Percentiles rank a stretch among this genome's conserved stretches.
These are phyloP conservation scores for Blastobotrys robertii DNA, from an alignment of 805 yeast species.

Conservation along the genomic window DNA sequence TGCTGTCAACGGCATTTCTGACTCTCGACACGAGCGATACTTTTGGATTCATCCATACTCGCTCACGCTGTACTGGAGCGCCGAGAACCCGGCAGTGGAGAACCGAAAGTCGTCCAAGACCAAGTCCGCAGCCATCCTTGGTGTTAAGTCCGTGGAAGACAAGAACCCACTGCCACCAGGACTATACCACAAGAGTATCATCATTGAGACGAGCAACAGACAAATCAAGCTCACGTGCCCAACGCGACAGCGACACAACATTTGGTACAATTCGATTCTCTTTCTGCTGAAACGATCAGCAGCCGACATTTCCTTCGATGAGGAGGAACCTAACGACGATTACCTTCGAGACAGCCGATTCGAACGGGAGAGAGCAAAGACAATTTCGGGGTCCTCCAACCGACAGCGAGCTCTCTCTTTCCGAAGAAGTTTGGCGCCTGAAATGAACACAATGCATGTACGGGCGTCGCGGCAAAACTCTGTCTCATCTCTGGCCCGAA, in stretches of 20 bases:
- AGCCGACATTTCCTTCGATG: slow-evolving; percentile 18
- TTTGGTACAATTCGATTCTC: slow-evolving; percentile 80
- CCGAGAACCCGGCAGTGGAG: slow-evolving; percentile 65
- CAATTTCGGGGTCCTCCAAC: slow-evolving; percentile 5
- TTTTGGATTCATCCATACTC: slow-evolving; percentile 97
- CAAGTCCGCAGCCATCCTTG: slow-evolving; percentile 67
- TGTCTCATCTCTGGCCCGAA: too few relatives aligned
- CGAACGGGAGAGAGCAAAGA: slow-evolving; percentile 11
- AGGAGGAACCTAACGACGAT: slow-evolving; percentile 15
- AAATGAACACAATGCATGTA: slow-evolving; percentile 12
- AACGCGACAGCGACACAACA: slow-evolving; percentile 75
- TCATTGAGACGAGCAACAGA: slow-evolving; percentile 59
- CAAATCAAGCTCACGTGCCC: slow-evolving; percentile 77
- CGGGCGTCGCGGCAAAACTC: slow-evolving; percentile 3
- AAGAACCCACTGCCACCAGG: slow-evolving; percentile 86
- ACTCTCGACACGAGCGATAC: slow-evolving; percentile 78
- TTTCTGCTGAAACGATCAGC: slow-evolving; percentile 47
- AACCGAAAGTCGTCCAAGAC: slow-evolving; percentile 41
- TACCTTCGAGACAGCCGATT: slow-evolving; percentile 11
- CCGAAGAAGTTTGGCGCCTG: slow-evolving; percentile 18
- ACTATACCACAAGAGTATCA: slow-evolving; percentile 70
- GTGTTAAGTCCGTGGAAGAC: slow-evolving; percentile 74
- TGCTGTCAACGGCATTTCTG: slow-evolving; percentile 52
- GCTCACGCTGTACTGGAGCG: slow-evolving; percentile 82
- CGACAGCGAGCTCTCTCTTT: slow-evolving; percentile 12